A percentile compares a stretch with the other conserved stretches of the same genome.
Conservation (phyloP, 805 yeast genomes). For the Lachancea thermotolerans region DNA sequence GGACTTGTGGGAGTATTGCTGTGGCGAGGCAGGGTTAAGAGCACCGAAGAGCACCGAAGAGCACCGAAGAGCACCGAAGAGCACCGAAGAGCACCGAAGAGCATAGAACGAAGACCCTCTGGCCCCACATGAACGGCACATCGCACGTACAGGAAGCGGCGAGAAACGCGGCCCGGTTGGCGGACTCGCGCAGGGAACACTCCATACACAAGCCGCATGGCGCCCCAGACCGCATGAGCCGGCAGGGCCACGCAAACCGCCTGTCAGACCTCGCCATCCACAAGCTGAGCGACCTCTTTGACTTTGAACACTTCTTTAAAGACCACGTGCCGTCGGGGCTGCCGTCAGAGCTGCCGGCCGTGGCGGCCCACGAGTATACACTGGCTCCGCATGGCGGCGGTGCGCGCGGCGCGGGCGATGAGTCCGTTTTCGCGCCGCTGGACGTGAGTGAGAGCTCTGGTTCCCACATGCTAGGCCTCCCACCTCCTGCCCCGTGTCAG, state of each 20-base stretch:
- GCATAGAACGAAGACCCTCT: no score
- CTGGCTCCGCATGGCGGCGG: background rate
- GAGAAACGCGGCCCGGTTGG: no score
- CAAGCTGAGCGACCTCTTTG: slow-evolving; percentile 10
- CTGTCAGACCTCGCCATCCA: slow-evolving; percentile 2
- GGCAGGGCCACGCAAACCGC: background rate
- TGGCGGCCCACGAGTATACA: background rate
- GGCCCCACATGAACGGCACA: background rate
- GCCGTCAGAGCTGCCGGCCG: background rate
- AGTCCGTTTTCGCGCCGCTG: background rate
- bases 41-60: no score
- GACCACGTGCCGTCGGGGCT: background rate
- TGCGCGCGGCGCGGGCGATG: no score
- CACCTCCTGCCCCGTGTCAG: background rate
- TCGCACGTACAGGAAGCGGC: background rate
- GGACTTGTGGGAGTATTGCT: no score
- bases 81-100: no score
- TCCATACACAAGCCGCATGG: background rate
- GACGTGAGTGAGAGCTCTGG: background rate
- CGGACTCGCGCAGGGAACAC: background rate
- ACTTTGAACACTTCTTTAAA: slow-evolving; percentile 5
- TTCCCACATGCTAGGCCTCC: background rate
- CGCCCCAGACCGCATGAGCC: background rate
- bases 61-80: no score
- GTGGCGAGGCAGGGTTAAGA: no score